Percentiles rank a stretch among this genome's conserved stretches.
These are phyloP conservation scores for Yamadazyma epiphylla DNA, from an alignment of 1,139 yeast species.

Conservation along the genomic window DNA sequence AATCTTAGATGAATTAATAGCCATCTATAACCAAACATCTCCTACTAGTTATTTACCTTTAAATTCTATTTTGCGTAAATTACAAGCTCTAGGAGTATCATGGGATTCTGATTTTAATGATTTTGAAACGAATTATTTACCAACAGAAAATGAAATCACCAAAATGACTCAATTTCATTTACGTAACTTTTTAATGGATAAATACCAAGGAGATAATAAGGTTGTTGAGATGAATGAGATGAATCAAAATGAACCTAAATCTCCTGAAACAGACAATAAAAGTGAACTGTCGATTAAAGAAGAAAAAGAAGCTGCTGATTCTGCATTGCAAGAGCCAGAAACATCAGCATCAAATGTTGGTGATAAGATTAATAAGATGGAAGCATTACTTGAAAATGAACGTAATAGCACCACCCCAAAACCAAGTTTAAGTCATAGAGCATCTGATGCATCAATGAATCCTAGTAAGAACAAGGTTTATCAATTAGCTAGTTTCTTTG, in stretches of 20 bases:
- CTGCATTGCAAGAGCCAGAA: constrained; percentile 1
- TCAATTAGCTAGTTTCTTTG: constrained; percentile 65
- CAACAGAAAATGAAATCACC: constrained; percentile 91
- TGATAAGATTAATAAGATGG: constrained; percentile 26
- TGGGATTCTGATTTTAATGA: constrained; percentile 87
- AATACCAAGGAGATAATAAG: constrained; percentile 22
- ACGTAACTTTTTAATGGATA: constrained; percentile 64
- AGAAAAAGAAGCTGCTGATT: constrained; percentile 1
- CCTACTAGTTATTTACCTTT: constrained; percentile 68
- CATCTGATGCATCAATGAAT: constrained; percentile 12
- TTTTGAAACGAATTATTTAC: constrained; percentile 77
- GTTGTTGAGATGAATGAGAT: constrained; percentile 13
- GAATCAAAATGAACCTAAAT: constrained; percentile 1
- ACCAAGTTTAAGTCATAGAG: constrained; percentile 9
- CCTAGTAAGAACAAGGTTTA: constrained; percentile 41
- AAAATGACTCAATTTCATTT: constrained; percentile 87
- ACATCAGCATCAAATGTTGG: constrained; percentile 9
- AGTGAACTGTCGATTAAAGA: not conserved
- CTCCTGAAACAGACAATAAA: constrained; percentile 1
- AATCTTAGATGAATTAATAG: constrained; percentile 45
- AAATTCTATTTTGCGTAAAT: constrained; percentile 62
- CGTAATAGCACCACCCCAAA: not conserved
- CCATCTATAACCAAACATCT: constrained; percentile 51
- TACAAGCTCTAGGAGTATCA: constrained; percentile 77
- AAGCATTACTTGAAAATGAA: constrained; percentile 16